Conservation (phyloP, 331 rosid genomes). For the Dryas integrifolia region DNA sequence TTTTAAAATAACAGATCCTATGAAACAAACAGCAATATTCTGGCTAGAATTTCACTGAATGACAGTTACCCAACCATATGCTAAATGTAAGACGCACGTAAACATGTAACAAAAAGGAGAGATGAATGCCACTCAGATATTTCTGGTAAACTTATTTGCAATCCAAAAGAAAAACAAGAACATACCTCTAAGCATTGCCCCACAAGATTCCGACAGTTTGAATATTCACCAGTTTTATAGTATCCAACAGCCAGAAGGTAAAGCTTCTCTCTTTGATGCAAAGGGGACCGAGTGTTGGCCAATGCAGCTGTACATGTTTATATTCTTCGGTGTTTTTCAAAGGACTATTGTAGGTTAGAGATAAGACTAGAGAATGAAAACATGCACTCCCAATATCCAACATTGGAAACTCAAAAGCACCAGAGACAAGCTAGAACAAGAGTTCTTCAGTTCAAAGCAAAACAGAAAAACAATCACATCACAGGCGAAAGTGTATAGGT, state of each 20-base stretch:
- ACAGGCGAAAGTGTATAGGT: not conserved
- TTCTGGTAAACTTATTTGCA: not conserved
- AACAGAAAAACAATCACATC: not conserved
- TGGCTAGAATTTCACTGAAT: not conserved
- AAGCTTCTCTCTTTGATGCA: slow-evolving; percentile 76
- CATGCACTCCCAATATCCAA: not conserved
- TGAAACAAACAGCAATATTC: not conserved
- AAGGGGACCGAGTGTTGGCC: slow-evolving; percentile 41
- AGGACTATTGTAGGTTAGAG: not conserved
- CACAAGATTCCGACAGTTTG: slow-evolving; percentile 73
- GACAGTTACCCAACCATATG: not conserved
- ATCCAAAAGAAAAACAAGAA: not conserved
- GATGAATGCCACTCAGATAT: not conserved
- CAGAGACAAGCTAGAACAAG: not conserved
- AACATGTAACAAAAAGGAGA: not conserved
- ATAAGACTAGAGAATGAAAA: not conserved
- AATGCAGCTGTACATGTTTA: slow-evolving; percentile 37
- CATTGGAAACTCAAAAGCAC: not conserved
- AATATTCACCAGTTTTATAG: slow-evolving; percentile 59
- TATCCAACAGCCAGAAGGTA: slow-evolving; percentile 83
- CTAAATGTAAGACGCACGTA: not conserved
- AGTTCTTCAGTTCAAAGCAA: not conserved
- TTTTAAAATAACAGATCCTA: not conserved
- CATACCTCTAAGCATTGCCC: slow-evolving; percentile 65
- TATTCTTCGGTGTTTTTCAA: not conserved